Conservation (phyloP, 805 yeast species). For the Clavispora vitiphila region DNA sequence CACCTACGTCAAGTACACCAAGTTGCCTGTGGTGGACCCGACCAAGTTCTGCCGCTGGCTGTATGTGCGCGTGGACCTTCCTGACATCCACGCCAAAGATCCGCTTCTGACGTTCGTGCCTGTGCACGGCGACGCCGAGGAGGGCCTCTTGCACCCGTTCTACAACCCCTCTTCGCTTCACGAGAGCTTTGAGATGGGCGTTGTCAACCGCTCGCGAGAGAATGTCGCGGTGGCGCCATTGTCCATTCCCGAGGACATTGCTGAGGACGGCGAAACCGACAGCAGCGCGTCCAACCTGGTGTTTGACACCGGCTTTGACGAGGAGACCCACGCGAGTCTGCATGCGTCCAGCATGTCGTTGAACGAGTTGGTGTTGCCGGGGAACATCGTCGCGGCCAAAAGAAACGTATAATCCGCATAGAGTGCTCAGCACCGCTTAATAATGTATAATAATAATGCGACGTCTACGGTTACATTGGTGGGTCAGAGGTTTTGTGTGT, state of each 20-base stretch:
- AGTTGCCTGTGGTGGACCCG: slow-evolving; percentile 57
- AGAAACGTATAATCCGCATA: neutral
- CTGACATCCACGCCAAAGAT: slow-evolving; percentile 24
- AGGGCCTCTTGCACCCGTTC: slow-evolving; percentile 3
- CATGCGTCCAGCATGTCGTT: slow-evolving; percentile 32
- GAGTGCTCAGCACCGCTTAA: neutral
- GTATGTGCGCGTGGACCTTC: slow-evolving; percentile 35
- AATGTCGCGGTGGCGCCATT: slow-evolving; percentile 6
- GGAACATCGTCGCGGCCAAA: neutral
- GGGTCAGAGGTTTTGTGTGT: no score
- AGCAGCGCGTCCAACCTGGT: slow-evolving; percentile 37
- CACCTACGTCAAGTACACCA: slow-evolving; percentile 59
- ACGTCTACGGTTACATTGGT: neutral
- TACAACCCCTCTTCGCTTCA: slow-evolving; percentile 3
- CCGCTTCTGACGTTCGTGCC: slow-evolving; percentile 24
- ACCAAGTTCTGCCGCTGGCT: slow-evolving; percentile 66
- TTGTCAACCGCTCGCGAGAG: slow-evolving; percentile 25
- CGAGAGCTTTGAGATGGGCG: slow-evolving; percentile 20
- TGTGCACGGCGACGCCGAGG: slow-evolving; percentile 8
- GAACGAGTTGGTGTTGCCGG: slow-evolving; percentile 20
- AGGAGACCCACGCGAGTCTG: slow-evolving; percentile 22
- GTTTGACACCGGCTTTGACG: slow-evolving; percentile 24
- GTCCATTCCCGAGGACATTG: slow-evolving; percentile 4
- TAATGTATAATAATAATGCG: neutral
- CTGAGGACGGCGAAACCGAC: slow-evolving; percentile 25